Conservation (phyloP, 768 basidiomycete genomes). For the Lentinula sp. region DNA sequence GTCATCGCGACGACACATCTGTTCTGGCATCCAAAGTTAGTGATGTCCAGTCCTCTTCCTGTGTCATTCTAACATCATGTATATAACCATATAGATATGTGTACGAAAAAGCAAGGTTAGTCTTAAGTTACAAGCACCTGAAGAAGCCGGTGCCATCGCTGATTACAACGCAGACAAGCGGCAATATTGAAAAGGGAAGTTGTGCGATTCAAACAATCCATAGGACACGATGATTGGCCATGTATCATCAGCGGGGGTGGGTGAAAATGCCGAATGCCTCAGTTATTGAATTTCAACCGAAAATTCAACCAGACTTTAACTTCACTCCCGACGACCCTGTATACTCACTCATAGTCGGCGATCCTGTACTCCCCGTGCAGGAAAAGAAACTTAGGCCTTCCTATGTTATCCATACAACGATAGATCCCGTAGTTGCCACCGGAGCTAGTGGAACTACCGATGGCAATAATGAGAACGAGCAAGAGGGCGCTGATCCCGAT, state of each 20-base stretch:
- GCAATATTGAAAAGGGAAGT: slow-evolving; percentile 69
- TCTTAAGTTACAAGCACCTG: neutral
- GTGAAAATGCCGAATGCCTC: slow-evolving; percentile 6
- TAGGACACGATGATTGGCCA: slow-evolving; percentile 55
- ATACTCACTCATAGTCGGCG: slow-evolving; percentile 71
- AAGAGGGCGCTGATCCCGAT: slow-evolving; percentile 59
- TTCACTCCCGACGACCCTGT: slow-evolving; percentile 76
- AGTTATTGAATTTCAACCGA: neutral
- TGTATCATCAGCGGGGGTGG: slow-evolving; percentile 81
- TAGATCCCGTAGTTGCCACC: slow-evolving; percentile 52
- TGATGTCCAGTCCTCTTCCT: slow-evolving; percentile 19
- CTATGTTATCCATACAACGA: slow-evolving; percentile 64
- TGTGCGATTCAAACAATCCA: slow-evolving; percentile 42
- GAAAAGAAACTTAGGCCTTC: slow-evolving; percentile 48
- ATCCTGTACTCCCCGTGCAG: slow-evolving; percentile 51
- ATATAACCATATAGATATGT: slow-evolving; percentile 41
- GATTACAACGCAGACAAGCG: slow-evolving; percentile 51
- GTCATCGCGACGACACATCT: slow-evolving; percentile 87
- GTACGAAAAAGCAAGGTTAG: slow-evolving; percentile 77
- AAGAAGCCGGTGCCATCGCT: neutral
- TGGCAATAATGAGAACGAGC: slow-evolving; percentile 35
- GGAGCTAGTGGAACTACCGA: slow-evolving; percentile 19
- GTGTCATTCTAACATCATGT: slow-evolving; percentile 15
- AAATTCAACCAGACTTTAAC: slow-evolving; percentile 63
- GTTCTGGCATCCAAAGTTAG: slow-evolving; percentile 85